Conservation (phyloP, 345 rosid genomes). For the Syzygium aqueum region DNA sequence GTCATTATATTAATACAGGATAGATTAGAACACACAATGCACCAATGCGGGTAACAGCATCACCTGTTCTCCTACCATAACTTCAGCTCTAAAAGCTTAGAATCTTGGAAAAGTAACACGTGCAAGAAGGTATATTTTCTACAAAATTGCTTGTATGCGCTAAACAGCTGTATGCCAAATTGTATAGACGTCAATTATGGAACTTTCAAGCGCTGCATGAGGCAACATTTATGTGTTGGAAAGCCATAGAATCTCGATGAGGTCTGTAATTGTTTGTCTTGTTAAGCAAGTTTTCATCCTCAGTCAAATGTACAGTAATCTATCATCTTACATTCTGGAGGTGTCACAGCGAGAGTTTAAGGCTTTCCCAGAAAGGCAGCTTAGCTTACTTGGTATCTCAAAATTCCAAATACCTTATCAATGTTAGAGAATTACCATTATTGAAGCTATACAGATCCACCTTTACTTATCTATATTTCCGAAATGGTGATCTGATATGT, state of each 20-base stretch:
- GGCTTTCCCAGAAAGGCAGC: background rate
- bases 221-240: background rate
- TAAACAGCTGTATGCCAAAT: background rate
- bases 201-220: background rate
- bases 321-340: background rate
- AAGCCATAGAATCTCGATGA: background rate
- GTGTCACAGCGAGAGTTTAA: background rate
- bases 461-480: background rate
- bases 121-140: background rate
- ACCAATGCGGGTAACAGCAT: background rate
- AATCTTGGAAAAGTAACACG: background rate
- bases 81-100: background rate
- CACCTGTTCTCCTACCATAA: background rate
- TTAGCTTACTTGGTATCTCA: background rate
- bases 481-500: background rate
- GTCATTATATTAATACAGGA: background rate
- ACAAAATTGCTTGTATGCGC: background rate
- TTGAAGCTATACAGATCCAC: background rate
- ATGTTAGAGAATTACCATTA: background rate
- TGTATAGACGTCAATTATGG: background rate
- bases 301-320: background rate
- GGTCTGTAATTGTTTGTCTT: background rate
- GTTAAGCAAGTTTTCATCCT: background rate
- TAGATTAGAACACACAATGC: background rate
- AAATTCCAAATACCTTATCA: background rate